A percentile compares a stretch with the other conserved stretches of the same genome.
Conservation (phyloP, 768 basidiomycete species). For the Mycena leptocephala region DNA sequence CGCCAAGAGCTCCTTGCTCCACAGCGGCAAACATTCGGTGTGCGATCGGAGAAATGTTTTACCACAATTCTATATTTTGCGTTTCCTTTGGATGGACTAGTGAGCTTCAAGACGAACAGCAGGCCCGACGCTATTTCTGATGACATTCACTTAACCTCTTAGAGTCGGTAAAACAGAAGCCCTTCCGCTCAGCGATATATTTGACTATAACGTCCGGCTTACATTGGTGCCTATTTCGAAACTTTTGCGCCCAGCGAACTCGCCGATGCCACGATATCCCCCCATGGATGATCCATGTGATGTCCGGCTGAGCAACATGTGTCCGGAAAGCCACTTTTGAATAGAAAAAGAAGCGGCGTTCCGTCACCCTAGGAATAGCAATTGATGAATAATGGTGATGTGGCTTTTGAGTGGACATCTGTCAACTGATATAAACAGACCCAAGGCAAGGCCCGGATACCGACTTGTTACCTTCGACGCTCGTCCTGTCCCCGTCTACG, state of each 20-base stretch:
- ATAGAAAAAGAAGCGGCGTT: slow-evolving; percentile 17
- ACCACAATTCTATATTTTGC: background rate
- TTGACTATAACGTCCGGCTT: slow-evolving; percentile 14
- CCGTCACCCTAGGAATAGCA: slow-evolving; percentile 9
- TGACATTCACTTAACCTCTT: background rate
- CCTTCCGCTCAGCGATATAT: slow-evolving; percentile 9
- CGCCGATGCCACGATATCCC: slow-evolving; percentile 4
- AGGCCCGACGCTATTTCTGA: background rate
- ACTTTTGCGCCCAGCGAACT: slow-evolving; percentile 8
- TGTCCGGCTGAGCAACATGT: slow-evolving; percentile 4
- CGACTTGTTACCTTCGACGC: slow-evolving; percentile 11
- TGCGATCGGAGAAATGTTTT: slow-evolving; percentile 9
- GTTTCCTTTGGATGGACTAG: slow-evolving; percentile 9
- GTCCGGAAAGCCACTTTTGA: slow-evolving; percentile 7
- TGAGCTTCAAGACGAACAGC: slow-evolving; percentile 5
- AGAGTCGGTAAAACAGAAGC: slow-evolving; percentile 1
- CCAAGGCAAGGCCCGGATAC: slow-evolving; percentile 8
- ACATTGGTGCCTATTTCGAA: slow-evolving; percentile 6
- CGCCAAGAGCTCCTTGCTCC: slow-evolving; percentile 7
- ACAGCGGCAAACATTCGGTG: slow-evolving; percentile 10
- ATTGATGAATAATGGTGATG: slow-evolving; percentile 5
- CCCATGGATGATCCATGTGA: slow-evolving; percentile 12
- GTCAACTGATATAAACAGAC: slow-evolving; percentile 18
- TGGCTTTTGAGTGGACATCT: slow-evolving; percentile 16
- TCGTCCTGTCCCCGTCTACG: too few species aligned